These are phyloP conservation scores for Blastobotrys parvus DNA, from an alignment of 805 yeast genomes.

Conservation along the genomic window DNA sequence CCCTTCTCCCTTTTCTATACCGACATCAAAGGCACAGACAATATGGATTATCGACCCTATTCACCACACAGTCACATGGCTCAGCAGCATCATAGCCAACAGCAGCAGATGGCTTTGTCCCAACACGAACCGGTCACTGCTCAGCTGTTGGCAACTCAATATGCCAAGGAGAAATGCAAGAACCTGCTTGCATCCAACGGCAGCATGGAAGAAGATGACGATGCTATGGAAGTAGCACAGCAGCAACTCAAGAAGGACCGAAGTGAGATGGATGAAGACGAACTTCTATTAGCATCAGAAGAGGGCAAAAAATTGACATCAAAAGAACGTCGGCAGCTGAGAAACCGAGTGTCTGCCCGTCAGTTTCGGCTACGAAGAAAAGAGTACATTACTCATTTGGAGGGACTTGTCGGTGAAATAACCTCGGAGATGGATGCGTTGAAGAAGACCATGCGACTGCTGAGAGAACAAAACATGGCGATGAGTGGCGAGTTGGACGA, in stretches of 20 bases:
- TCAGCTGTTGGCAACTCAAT: neutral
- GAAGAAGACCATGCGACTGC: constrained; percentile 9
- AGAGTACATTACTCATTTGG: constrained; percentile 26
- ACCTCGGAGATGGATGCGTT: constrained; percentile 17
- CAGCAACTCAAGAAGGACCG: neutral
- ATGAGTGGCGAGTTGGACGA: constrained; percentile 9
- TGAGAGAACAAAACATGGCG: constrained; percentile 13
- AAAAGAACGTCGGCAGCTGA: constrained; percentile 25
- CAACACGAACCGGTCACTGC: neutral
- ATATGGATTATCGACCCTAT: too few species aligned
- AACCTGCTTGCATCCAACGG: neutral
- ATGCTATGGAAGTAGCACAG: neutral
- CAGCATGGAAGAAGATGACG: neutral
- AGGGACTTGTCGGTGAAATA: constrained; percentile 18
- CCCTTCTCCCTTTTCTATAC: neutral
- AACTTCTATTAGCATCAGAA: constrained; percentile 22
- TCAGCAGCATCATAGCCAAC: neutral
- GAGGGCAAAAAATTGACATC: constrained; percentile 22
- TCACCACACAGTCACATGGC: neutral
- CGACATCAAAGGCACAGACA: too few species aligned
- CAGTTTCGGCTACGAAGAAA: constrained; percentile 26
- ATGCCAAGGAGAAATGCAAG: neutral
- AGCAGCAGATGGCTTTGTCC: neutral
- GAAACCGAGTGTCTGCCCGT: constrained; percentile 26
- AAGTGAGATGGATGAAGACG: constrained; percentile 24